Evolutionary conservation across 139 green algal species (phyloP).

Genomic region (Astrephomene gubernaculifera): DNA sequence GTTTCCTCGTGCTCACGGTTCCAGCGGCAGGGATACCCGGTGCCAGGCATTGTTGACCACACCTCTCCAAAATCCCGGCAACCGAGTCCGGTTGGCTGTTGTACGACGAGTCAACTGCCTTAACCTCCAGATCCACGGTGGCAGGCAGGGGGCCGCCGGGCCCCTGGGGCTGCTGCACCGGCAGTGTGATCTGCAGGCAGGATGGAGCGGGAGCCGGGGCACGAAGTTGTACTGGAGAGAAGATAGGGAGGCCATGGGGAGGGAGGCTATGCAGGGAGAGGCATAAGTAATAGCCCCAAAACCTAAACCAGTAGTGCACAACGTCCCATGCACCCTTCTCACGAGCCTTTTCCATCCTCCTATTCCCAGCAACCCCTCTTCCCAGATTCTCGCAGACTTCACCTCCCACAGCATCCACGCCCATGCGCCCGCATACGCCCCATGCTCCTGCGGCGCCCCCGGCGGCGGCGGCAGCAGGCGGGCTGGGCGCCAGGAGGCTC

Average conservation of each 20-base stretch:
- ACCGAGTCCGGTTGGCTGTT: slow-evolving; percentile 85
- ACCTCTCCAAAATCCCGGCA: slow-evolving; percentile 83
- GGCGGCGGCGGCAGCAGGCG: slow-evolving; percentile 39
- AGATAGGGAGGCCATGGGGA: no score
- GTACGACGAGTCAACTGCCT: slow-evolving; percentile 81
- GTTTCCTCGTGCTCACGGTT: slow-evolving; percentile 25
- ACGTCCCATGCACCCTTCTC: no score
- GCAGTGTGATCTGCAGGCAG: slow-evolving; percentile 51
- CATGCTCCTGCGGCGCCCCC: slow-evolving; percentile 15
- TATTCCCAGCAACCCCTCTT: no score
- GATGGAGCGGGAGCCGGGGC: not conserved
- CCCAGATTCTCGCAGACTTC: no score
- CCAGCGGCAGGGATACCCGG: slow-evolving; percentile 54
- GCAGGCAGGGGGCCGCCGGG: slow-evolving; percentile 62
- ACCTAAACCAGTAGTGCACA: no score
- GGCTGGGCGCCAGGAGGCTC: slow-evolving; percentile 76
- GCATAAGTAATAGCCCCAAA: no score
- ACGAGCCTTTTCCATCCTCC: no score
- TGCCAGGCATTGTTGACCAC: slow-evolving; percentile 91
- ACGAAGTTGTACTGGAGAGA: no score
- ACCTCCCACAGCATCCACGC: slow-evolving; percentile 85
- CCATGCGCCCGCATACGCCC: slow-evolving; percentile 63
- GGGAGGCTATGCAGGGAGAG: no score
- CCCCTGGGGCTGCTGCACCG: slow-evolving; percentile 59
- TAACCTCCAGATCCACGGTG: slow-evolving; percentile 64